Percentiles rank a stretch among this genome's conserved stretches.
phyloP scores from a whole-genome alignment of 1,284 basidiomycete genomes.

The Exobasidium rhododendri region DNA sequence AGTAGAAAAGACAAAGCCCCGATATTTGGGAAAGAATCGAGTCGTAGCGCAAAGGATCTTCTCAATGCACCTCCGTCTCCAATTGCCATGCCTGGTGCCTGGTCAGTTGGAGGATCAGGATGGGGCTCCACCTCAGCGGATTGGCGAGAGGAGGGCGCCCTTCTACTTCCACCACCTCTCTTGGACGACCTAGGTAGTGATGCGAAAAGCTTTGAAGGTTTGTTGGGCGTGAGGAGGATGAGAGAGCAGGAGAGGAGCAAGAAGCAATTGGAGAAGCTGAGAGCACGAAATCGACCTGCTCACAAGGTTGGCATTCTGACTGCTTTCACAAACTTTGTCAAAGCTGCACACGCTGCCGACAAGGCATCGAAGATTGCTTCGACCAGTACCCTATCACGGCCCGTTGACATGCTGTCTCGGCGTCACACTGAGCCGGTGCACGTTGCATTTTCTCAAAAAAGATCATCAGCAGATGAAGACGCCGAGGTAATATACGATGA shows the following conservation, averaged over 20 bases:
- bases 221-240: conserved; percentile 46
- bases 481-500: background rate
- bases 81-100: conserved; percentile 51
- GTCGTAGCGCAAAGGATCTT: conserved; percentile 20
- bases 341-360: conserved; percentile 49
- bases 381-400: background rate
- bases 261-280: conserved; percentile 37
- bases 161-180: conserved; percentile 48
- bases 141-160: conserved; percentile 37
- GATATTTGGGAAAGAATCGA: conserved; percentile 31
- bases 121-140: conserved; percentile 32
- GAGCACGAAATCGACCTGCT: conserved; percentile 43
- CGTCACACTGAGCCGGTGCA: conserved; percentile 12
- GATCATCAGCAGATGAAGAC: no score
- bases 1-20: no score
- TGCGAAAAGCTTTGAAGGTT: conserved; percentile 37
- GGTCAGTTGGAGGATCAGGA: conserved; percentile 29
- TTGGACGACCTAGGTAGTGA: conserved; percentile 45
- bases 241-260: conserved; percentile 39
- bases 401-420: background rate
- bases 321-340: conserved; percentile 49
- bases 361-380: conserved; percentile 11
- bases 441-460: no score
- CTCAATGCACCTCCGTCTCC: conserved; percentile 46
- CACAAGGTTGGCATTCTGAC: conserved; percentile 47